Conservation (phyloP, 805 yeast species). For the Metschnikowia kofuensis region DNA sequence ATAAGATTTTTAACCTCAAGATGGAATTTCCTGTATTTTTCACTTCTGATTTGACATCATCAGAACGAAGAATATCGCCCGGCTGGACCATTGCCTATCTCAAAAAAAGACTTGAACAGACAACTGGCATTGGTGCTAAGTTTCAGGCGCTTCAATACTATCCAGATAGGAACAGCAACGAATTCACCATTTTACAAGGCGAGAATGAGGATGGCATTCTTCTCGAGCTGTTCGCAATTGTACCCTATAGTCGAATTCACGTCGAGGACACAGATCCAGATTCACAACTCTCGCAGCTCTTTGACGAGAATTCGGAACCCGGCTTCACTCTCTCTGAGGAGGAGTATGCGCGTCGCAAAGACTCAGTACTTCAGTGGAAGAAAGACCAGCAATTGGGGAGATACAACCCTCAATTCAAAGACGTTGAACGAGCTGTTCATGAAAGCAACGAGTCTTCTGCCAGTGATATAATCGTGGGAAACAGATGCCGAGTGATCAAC, state of each 20-base stretch:
- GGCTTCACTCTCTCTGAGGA: conserved; percentile 50
- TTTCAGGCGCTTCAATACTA: conserved; percentile 52
- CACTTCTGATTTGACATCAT: conserved; percentile 63
- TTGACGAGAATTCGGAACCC: conserved; percentile 28
- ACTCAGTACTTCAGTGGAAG: conserved; percentile 80
- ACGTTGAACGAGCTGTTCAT: conserved; percentile 27
- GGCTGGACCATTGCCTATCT: conserved; percentile 58
- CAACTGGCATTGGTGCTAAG: conserved; percentile 70
- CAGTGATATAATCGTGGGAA: conserved; percentile 40
- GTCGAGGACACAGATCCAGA: conserved; percentile 56
- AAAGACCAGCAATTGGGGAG: conserved; percentile 64
- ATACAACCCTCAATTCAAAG: conserved; percentile 54
- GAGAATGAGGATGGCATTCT: conserved; percentile 17
- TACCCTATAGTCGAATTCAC: conserved; percentile 48
- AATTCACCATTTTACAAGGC: conserved; percentile 25
- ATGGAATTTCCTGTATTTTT: conserved; percentile 52
- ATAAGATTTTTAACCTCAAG: not conserved
- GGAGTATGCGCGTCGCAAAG: conserved; percentile 56
- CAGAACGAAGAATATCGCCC: conserved; percentile 64
- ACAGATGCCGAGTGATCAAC: conserved; percentile 51
- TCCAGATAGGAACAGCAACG: conserved; percentile 36
- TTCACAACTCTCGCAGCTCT: conserved; percentile 45
- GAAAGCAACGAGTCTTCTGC: conserved; percentile 12
- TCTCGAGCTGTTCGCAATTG: conserved; percentile 28
- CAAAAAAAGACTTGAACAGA: conserved; percentile 54